A percentile compares a stretch with the other conserved stretches of the same genome.
Evolutionary conservation across 2,329 filamentous ascomycete species (phyloP).

Genomic region (Fusarium verrucosum): DNA sequence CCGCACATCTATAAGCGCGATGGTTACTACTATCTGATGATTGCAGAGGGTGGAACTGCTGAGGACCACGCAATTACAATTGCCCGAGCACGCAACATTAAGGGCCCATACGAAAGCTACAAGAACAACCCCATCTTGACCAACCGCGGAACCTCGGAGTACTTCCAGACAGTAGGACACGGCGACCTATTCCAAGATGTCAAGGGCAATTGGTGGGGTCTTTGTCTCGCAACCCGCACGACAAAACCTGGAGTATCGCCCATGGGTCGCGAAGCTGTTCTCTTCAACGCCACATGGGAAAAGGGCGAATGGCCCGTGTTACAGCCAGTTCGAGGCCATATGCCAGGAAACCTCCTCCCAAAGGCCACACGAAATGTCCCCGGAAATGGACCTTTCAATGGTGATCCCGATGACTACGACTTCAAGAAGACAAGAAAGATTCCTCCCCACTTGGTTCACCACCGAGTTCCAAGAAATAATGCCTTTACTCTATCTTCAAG

Average conservation of each 20-base stretch:
- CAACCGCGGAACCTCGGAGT: constrained; percentile 42
- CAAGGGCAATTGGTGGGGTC: constrained; percentile 58
- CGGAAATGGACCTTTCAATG: constrained; percentile 11
- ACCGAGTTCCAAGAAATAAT: constrained; percentile 1
- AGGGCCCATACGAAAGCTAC: constrained; percentile 51
- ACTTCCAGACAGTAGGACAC: constrained; percentile 48
- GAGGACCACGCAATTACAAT: constrained; percentile 51
- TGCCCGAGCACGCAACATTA: constrained; percentile 47
- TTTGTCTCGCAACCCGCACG: constrained; percentile 48
- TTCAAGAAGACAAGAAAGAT: neutral
- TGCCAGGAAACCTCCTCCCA: constrained; percentile 44
- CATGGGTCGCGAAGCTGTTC: constrained; percentile 58
- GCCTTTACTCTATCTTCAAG: constrained; percentile 2
- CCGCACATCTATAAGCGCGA: constrained; percentile 60
- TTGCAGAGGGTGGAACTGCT: constrained; percentile 57
- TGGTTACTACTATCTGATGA: constrained; percentile 56
- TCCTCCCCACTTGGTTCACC: constrained; percentile 18
- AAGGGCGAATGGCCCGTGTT: constrained; percentile 59
- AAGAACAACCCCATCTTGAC: constrained; percentile 53
- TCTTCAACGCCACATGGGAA: constrained; percentile 60
- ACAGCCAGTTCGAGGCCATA: constrained; percentile 40
- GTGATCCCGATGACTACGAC: constrained; percentile 15
- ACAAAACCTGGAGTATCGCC: constrained; percentile 46
- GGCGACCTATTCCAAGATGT: constrained; percentile 48
- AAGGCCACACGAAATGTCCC: neutral